Conservation (phyloP, 2,329 filamentous ascomycete genomes). For the Dothiorella sarmentorum region DNA sequence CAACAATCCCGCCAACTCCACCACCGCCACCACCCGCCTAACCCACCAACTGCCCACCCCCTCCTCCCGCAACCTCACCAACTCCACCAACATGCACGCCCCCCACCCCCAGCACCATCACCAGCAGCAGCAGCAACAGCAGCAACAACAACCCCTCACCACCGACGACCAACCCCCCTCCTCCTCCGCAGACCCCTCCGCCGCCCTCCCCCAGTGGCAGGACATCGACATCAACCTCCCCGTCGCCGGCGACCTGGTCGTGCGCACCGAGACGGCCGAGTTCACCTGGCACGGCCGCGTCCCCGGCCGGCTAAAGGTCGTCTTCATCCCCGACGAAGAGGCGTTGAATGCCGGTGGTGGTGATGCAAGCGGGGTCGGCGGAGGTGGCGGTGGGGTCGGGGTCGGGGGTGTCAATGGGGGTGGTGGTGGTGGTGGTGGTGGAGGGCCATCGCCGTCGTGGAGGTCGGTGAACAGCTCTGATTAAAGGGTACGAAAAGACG, state of each 20-base stretch:
- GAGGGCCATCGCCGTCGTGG: background rate
- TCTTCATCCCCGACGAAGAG: conserved; percentile 1
- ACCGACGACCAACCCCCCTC: background rate
- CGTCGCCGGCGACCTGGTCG: conserved; percentile 5
- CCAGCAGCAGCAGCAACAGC: background rate
- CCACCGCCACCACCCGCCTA: too few species aligned
- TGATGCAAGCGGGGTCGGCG: background rate
- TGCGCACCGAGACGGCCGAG: conserved; percentile 14
- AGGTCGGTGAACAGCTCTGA: conserved; percentile 7
- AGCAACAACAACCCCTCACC: background rate
- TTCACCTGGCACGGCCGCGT: conserved; percentile 10
- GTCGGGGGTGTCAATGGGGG: too few species aligned
- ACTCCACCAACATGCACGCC: too few species aligned
- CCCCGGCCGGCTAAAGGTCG: conserved; percentile 4
- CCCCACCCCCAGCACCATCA: too few species aligned
- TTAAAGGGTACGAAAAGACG: background rate
- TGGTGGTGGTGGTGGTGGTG: background rate
- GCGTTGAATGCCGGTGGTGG: background rate
- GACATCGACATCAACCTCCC: conserved; percentile 16
- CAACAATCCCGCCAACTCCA: too few species aligned
- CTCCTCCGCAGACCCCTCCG: background rate
- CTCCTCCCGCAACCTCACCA: too few species aligned
- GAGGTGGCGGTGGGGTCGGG: background rate
- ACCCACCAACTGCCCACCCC: too few species aligned
- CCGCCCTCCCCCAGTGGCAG: conserved; percentile 1